A percentile compares a stretch with the other conserved stretches of the same genome.
These are phyloP conservation scores for Coprinopsis strossmayeri DNA, from an alignment of 768 basidiomycete genomes.

Conservation along the genomic window DNA sequence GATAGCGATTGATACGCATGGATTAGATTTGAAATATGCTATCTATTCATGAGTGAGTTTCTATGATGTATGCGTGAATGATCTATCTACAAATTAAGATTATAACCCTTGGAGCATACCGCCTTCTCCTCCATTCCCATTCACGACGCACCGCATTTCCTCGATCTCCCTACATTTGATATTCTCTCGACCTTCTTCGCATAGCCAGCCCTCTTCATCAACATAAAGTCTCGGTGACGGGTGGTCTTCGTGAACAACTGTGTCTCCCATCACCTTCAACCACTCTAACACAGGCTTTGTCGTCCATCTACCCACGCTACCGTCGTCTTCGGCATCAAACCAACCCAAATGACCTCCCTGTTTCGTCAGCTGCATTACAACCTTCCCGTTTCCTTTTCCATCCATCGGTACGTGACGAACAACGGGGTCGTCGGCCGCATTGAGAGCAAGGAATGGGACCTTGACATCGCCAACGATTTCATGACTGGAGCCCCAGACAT, in stretches of 20 bases:
- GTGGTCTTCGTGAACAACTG: conserved; percentile 32
- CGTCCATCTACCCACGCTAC: conserved; percentile 53
- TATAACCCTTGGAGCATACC: conserved; percentile 61
- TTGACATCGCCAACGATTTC: conserved; percentile 49
- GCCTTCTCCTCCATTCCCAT: conserved; percentile 44
- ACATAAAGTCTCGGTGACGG: conserved; percentile 28
- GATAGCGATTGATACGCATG: conserved; percentile 65
- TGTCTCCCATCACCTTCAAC: conserved; percentile 52
- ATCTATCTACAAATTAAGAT: conserved; percentile 12
- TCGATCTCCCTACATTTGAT: conserved; percentile 55
- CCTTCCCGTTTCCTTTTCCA: conserved; percentile 43
- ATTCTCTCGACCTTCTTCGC: conserved; percentile 48
- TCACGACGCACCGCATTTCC: conserved; percentile 41
- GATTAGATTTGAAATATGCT: not conserved
- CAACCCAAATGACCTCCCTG: conserved; percentile 80
- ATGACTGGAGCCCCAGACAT: conserved; percentile 53
- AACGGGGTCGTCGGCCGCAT: conserved; percentile 74
- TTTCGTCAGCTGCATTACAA: conserved; percentile 55
- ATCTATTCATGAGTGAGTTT: not conserved
- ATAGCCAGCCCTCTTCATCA: conserved; percentile 54
- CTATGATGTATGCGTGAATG: conserved; percentile 4
- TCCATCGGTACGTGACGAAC: conserved; percentile 58
- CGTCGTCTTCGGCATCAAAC: conserved; percentile 54
- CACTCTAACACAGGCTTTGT: conserved; percentile 69
- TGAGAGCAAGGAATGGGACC: conserved; percentile 72